Percentiles rank a stretch among this genome's conserved stretches.
Conservation (phyloP, 176 grass and related monocot species). For the Aegilops speltoides region DNA sequence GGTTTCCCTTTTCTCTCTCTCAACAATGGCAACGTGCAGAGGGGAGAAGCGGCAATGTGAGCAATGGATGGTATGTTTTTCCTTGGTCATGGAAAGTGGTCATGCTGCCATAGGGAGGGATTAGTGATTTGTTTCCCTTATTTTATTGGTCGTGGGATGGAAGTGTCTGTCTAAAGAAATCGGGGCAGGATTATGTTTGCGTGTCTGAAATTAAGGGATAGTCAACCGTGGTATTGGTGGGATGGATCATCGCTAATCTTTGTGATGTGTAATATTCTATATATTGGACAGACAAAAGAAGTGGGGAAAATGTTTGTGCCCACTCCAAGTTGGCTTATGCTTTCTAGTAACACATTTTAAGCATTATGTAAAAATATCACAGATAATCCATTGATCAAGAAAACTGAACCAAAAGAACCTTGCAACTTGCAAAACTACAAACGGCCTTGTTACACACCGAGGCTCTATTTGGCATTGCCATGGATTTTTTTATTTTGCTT, state of each 20-base stretch:
- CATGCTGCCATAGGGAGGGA: conserved; percentile 10
- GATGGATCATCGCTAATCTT: neutral
- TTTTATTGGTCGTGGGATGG: conserved; percentile 37
- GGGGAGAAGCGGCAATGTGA: neutral
- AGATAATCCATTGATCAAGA: too few species aligned
- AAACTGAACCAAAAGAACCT: too few species aligned
- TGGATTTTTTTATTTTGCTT: too few species aligned
- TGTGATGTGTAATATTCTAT: too few species aligned
- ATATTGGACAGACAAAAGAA: neutral
- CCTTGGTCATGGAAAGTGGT: conserved; percentile 20
- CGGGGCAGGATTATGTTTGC: conserved; percentile 24
- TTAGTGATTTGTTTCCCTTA: neutral
- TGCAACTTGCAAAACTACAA: too few species aligned
- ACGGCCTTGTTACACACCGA: too few species aligned
- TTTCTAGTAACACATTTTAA: neutral
- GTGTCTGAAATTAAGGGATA: conserved; percentile 10
- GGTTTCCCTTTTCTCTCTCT: neutral
- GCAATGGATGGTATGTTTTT: conserved; percentile 7
- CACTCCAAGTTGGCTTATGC: neutral
- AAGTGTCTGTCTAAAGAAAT: conserved; percentile 26
- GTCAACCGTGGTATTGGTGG: conserved; percentile 33
- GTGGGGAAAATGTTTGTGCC: neutral
- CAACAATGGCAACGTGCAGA: neutral
- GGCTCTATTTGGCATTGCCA: too few species aligned
- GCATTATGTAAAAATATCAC: too few species aligned